Evolutionary conservation across 2,329 filamentous ascomycete species (phyloP).

Genomic region (Exophiala sp.): DNA sequence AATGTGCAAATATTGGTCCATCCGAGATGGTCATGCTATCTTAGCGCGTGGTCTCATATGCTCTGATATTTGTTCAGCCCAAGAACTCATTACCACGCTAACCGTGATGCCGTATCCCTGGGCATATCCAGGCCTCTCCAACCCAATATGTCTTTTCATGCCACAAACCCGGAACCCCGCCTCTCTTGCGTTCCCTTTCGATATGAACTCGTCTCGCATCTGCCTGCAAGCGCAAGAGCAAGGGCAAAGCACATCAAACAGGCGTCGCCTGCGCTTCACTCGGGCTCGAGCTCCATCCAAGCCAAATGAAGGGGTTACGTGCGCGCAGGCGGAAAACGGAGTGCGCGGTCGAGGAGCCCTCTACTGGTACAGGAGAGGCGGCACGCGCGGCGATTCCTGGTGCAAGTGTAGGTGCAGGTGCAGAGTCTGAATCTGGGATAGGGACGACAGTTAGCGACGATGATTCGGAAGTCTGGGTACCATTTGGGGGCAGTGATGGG

Average conservation of each 20-base stretch:
- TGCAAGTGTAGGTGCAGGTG: conserved; percentile 1
- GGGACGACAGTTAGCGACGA: background rate
- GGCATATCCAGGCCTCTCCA: no score
- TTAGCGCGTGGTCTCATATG: background rate
- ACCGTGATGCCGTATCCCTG: background rate
- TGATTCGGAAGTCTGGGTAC: background rate
- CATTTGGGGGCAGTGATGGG: background rate
- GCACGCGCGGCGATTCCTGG: conserved; percentile 1
- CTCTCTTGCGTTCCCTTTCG: no score
- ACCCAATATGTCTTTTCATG: background rate
- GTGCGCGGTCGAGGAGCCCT: conserved; percentile 6
- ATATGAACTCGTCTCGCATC: no score
- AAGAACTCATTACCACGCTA: background rate
- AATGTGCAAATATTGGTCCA: background rate
- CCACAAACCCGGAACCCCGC: no score
- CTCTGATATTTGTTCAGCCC: background rate
- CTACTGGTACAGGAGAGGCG: background rate
- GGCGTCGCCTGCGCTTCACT: background rate
- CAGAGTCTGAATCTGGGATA: background rate
- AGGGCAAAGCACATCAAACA: no score
- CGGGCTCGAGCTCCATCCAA: conserved; percentile 5
- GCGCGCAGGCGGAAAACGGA: conserved; percentile 13
- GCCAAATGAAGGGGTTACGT: conserved; percentile 13
- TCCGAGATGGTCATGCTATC: background rate
- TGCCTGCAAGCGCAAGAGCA: no score